Base-by-base conservation (phyloP, 1,284 basidiomycete species). In the Malassezia slooffiae region DNA sequence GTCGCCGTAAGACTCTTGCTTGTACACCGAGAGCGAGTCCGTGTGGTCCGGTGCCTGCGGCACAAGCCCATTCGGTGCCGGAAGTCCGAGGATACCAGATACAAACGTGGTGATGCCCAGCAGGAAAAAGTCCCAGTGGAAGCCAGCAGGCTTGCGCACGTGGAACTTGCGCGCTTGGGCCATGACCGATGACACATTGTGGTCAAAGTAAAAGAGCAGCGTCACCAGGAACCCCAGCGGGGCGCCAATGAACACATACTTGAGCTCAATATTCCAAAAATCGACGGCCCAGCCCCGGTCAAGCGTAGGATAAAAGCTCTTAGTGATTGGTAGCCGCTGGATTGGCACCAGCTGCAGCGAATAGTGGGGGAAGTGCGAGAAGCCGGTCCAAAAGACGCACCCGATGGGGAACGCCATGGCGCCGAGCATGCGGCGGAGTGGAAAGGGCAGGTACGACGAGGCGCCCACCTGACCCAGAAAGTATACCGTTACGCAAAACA, bases 41-140 rank as follows among this genome's bases (percentile, higher is more conserved):
- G 90, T 95, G 61, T 95, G 89, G 19, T 93, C 84, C 0, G 90
- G 91, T 1, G 91, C 90, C 71, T 96, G 91, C 0, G 90, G 90
- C 36, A 97, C 93, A 12, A 69, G 53, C 2, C 89, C 90, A 60
- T 96, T 95, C 0, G 90, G 90, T 0, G 90, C 89, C 0, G 90
- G 89, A 3, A 93, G 50, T 13, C 90, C 90, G 3, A 97, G 75
- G 15, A 96, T 73, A 0, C 88, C 90, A 4, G 89, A 82, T 36
- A 95, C 79, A 59, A 96, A 84, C 0, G 90, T 95, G 0, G 85
- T 89, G 50, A 91, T 75, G 3, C 90, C 91, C 12, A 97, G 78
- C 4, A 89, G 74, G 74, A 88, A 72, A 38, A 72, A 71, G 48
- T 72, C 71, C 70, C 74, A 89, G 60, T 95, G 88, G 67, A 95